Base-by-base conservation (phyloP, 2,329 filamentous ascomycete genomes). In the Venturiaceae sp. region DNA sequence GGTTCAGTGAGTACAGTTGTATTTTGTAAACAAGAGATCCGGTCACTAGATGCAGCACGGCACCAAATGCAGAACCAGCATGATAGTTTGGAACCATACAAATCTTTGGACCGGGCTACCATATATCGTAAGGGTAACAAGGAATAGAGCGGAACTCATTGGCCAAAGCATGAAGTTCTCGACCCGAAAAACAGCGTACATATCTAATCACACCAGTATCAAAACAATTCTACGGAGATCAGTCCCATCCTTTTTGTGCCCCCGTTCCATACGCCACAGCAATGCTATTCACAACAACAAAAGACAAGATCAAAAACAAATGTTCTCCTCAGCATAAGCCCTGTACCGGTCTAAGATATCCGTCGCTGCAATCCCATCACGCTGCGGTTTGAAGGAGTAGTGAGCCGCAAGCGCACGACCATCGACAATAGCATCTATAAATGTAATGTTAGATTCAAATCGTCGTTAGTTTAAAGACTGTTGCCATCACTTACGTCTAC, bases 321-420 rank as follows among this genome's bases (percentile, higher is more conserved):
- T 73, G 23, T 73, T 75, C 63, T 83, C 78, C 37, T 74, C 69
- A 0, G 80, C 81, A 67, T 79, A 83, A 1, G 74, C 71, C 14
- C 75, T 72, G 64, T 82, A 83, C 33, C 81, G 71, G 37, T 77
- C 73, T 8, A 84, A 67, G 16, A 83, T 69, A 63, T 84, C 80
- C 0, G 81, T 83, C 55, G 71, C 68, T n/a, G 75, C 72, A 58
- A 83, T 58, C 8, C 72, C 71, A 7, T 69, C 64, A 9, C 55
- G 46, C 60, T 77, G 73, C 7, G 71, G 71, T 11, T 68, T 71
- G 57, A 79, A 79, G 60, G 75, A 77, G 63, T 80, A 83, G 66
- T 83, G 80, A 4, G 75, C 75, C 3, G 76, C 80, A 8, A 83
- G 66, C 1, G 78, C 77, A 58, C 77, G 74, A 5, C 79, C 80